Base-by-base conservation (phyloP, 768 basidiomycete genomes). In the Gymnopilus dilepis region DNA sequence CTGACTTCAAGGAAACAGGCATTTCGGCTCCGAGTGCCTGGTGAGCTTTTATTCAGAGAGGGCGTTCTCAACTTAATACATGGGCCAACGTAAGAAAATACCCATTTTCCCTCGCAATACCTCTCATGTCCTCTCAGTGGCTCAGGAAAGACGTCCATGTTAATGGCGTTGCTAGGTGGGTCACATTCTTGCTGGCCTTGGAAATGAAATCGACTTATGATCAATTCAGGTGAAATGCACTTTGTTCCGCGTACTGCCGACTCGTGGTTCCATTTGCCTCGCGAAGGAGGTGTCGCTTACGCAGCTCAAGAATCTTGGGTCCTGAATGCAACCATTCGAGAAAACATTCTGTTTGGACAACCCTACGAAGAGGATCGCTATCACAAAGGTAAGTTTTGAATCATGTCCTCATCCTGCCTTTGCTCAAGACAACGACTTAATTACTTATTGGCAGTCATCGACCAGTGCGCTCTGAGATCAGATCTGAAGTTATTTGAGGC, bases 281-380 rank as follows among this genome's bases (percentile, higher is more conserved):
- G 90, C 6, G 74, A 73, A 5, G 80, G 80, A 1, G 91, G 92
- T 7, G 80, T 94, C 19, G 86, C 90, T 3, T 92, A 90, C 70
- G 88, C 89, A 2, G 88, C 88, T 4, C 92, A 94, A 72, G 90
- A 92, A 69, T 86, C 89, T 2, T 95, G 91, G 91, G 86, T 92
- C 5, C 83, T 88, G 72, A 92, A 91, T 65, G 89, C 88, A 60
- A 91, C 88, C 0, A 88, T 90, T 54, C 66, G 84, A 76, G 88
- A 92, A 38, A 95, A 95, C 69, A 89, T 95, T 61, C 74, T 90
- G 40, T 95, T 95, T 61, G 90, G 92, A 31, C 75, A 85, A 11
- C 81, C 86, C 0, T 91, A 85, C 61, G 88, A 95, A 56, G 87
- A 90, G 69, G 84, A 80, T 60, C 80, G 88, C 17, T 95, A 95